Conservation (phyloP, 441 rosid genomes). For the Pelargonium fulgidum region DNA sequence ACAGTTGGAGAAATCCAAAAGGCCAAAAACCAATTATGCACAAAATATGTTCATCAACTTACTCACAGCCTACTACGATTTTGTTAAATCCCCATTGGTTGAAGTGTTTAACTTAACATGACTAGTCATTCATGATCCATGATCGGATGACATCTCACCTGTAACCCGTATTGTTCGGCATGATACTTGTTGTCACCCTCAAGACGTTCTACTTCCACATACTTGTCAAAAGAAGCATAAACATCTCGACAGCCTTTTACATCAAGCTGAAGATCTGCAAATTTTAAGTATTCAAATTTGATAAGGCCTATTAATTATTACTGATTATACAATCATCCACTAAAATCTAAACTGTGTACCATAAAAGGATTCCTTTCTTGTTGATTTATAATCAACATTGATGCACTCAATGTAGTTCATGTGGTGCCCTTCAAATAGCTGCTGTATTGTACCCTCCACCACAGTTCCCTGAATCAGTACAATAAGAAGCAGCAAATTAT, state of each 20-base stretch:
- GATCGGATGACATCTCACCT: conserved; percentile 39
- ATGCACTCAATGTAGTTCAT: conserved; percentile 77
- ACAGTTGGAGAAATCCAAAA: too few species aligned
- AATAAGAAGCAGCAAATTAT: neutral
- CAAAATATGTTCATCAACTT: conserved; percentile 1
- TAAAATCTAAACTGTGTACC: conserved; percentile 32
- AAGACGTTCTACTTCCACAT: conserved; percentile 93
- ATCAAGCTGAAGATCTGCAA: conserved; percentile 48
- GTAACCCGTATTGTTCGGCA: conserved; percentile 84
- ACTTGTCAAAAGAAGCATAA: conserved; percentile 91
- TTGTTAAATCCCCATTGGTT: too few species aligned
- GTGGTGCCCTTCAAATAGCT: conserved; percentile 69
- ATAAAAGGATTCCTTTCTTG: conserved; percentile 68
- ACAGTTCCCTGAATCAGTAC: conserved; percentile 51
- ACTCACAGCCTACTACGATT: too few species aligned
- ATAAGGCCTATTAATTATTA: neutral
- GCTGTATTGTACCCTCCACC: conserved; percentile 72
- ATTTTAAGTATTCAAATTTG: conserved; percentile 16
- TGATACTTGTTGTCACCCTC: conserved; percentile 97
- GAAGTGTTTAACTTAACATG: neutral
- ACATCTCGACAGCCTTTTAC: conserved; percentile 73
- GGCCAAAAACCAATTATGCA: too few species aligned
- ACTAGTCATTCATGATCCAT: neutral
- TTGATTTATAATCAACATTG: conserved; percentile 66
- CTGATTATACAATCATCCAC: conserved; percentile 17